Conservation (phyloP, 352 stramenopile species). For the Phytophthora ohioensis region DNA sequence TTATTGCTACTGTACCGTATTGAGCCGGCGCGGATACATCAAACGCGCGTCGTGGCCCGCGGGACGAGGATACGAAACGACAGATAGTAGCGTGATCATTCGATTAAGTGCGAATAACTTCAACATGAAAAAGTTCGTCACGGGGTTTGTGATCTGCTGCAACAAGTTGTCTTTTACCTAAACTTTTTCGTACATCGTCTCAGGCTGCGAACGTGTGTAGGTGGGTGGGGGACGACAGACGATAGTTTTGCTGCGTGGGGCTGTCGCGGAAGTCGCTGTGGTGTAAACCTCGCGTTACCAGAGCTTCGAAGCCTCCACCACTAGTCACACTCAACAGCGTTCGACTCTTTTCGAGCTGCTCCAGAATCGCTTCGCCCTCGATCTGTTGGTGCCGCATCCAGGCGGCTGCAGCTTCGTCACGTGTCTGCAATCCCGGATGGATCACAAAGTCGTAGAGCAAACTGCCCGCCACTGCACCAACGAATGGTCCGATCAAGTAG, state of each 20-base stretch:
- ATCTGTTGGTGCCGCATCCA: slow-evolving; percentile 44
- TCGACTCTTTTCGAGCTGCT: slow-evolving; percentile 45
- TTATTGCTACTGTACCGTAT: not conserved
- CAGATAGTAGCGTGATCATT: not conserved
- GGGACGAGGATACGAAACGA: slow-evolving; percentile 23
- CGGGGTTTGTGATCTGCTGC: not conserved
- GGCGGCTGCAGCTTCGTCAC: slow-evolving; percentile 29
- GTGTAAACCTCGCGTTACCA: slow-evolving; percentile 30
- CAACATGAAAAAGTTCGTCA: slow-evolving; percentile 5
- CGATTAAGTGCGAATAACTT: slow-evolving; percentile 26
- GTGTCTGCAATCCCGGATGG: slow-evolving; percentile 32
- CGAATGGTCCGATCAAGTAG: slow-evolving; percentile 66
- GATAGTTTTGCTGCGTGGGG: slow-evolving; percentile 44
- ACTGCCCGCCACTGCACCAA: slow-evolving; percentile 63
- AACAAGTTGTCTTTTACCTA: not conserved
- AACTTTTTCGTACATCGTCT: slow-evolving; percentile 10
- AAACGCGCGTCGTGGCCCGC: not conserved
- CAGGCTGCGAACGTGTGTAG: slow-evolving; percentile 28
- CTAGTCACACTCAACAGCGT: slow-evolving; percentile 32
- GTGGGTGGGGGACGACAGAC: slow-evolving; percentile 36
- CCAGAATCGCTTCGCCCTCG: slow-evolving; percentile 41
- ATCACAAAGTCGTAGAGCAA: slow-evolving; percentile 65
- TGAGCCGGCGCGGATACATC: not conserved
- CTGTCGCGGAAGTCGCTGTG: slow-evolving; percentile 50
- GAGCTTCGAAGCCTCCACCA: slow-evolving; percentile 25